Conservation (phyloP, 139 green algal genomes). For the Raphidocelis subcapitata region DNA sequence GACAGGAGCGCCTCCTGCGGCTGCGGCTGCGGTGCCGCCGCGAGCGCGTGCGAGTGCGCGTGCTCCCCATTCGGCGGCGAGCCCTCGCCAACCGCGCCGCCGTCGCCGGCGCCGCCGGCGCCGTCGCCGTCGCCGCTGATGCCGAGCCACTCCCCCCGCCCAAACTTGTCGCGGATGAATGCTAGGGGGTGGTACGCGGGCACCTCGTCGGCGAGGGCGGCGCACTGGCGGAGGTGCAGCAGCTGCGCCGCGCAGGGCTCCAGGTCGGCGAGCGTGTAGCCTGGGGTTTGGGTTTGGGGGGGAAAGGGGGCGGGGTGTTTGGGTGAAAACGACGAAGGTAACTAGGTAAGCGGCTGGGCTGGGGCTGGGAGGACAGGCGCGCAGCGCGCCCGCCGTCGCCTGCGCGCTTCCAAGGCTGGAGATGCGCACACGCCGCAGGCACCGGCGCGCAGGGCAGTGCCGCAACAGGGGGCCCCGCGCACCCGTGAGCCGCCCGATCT, state of each 20-base stretch:
- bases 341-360: neutral
- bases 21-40: no score
- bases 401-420: neutral
- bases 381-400: neutral
- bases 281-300: neutral
- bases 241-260: constrained; percentile 6
- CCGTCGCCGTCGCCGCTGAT: no score
- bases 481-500: constrained; percentile 16
- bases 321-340: neutral
- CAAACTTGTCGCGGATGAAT: constrained; percentile 23
- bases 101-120: no score
- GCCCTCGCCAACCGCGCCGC: no score
- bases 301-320: neutral
- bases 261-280: constrained; percentile 11
- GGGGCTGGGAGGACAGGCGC: neutral
- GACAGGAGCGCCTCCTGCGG: no score
- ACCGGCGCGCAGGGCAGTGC: no score
- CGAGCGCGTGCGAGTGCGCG: no score
- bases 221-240: constrained; percentile 12
- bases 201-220: neutral
- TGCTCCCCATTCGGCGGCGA: no score
- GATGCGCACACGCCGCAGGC: neutral
- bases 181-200: constrained; percentile 6
- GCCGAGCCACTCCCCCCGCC: constrained; percentile 24
- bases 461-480: neutral